Conservation (phyloP, 2,329 filamentous ascomycete species). For the Fulvia fulva region DNA sequence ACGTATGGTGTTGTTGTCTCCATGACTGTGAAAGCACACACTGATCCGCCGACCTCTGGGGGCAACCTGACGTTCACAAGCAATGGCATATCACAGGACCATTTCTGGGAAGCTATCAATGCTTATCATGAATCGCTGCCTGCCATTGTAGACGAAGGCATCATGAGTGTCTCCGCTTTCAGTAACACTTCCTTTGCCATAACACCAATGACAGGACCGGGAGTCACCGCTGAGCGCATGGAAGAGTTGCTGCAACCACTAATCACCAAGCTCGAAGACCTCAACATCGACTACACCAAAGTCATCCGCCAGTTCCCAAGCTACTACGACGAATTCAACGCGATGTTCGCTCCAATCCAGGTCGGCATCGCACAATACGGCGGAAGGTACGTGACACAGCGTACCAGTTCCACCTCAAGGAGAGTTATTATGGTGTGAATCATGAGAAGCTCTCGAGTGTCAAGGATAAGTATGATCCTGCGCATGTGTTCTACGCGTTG, state of each 20-base stretch:
- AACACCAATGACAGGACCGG: conserved; percentile 46
- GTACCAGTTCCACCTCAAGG: conserved; percentile 17
- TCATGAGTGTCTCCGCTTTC: conserved; percentile 49
- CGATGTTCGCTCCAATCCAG: conserved; percentile 10
- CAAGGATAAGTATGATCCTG: conserved; percentile 43
- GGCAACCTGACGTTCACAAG: conserved; percentile 43
- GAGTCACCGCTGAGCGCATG: conserved; percentile 43
- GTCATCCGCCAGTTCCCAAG: conserved; percentile 2
- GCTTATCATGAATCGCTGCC: conserved; percentile 48
- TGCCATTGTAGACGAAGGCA: conserved; percentile 48
- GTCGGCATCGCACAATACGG: conserved; percentile 9
- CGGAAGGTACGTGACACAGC: background rate
- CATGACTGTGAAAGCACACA: conserved; percentile 52
- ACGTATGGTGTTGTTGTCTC: conserved; percentile 54
- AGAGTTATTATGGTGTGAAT: conserved; percentile 42
- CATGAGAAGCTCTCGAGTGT: conserved; percentile 36
- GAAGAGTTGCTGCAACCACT: conserved; percentile 47
- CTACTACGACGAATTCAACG: conserved; percentile 6
- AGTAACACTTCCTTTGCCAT: conserved; percentile 50
- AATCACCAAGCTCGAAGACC: conserved; percentile 36
- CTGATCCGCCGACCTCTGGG: conserved; percentile 42
- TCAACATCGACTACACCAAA: conserved; percentile 34
- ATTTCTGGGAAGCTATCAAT: conserved; percentile 39
- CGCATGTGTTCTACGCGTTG: conserved; percentile 39
- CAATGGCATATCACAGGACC: conserved; percentile 15